These are phyloP conservation scores for Alternaria conjuncta DNA, from an alignment of 2,329 filamentous ascomycete genomes.

Conservation along the genomic window DNA sequence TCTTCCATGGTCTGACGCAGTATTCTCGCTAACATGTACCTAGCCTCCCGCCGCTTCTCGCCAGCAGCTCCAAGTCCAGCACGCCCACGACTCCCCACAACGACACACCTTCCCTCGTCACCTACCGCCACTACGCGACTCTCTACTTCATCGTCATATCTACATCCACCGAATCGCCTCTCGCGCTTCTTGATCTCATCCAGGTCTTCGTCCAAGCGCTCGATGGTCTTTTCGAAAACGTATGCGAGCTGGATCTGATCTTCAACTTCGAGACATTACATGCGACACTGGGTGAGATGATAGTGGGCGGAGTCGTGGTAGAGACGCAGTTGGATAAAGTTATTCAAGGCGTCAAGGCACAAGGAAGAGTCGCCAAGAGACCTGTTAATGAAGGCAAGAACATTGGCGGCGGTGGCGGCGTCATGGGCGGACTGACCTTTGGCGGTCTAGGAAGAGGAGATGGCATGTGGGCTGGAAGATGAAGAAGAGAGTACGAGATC, in stretches of 20 bases:
- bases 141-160: slow-evolving; percentile 99
- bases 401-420: slow-evolving; percentile 26
- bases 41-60: slow-evolving; percentile 69
- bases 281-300: slow-evolving; percentile 89
- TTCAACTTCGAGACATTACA: slow-evolving; percentile 99
- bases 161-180: slow-evolving; percentile 92
- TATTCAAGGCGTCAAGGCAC: slow-evolving; percentile 77
- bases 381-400: slow-evolving; percentile 72
- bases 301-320: slow-evolving; percentile 91
- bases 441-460: slow-evolving; percentile 40
- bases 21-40: slow-evolving; percentile 57
- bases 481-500: slow-evolving; percentile 9
- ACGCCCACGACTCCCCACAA: slow-evolving; percentile 68
- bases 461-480: slow-evolving; percentile 41
- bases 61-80: slow-evolving; percentile 54
- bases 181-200: slow-evolving; percentile 94
- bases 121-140: slow-evolving; percentile 97
- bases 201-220: slow-evolving; percentile 98
- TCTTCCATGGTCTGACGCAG: slow-evolving; percentile 16
- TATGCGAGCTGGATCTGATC: slow-evolving; percentile 97
- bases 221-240: slow-evolving; percentile 95
- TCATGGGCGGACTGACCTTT: slow-evolving; percentile 28
- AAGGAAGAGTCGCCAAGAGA: slow-evolving; percentile 78
- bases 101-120: slow-evolving; percentile 92
- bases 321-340: slow-evolving; percentile 91